phyloP scores from a whole-genome alignment of 331 rosid genomes.

The Acacia pycnantha region DNA sequence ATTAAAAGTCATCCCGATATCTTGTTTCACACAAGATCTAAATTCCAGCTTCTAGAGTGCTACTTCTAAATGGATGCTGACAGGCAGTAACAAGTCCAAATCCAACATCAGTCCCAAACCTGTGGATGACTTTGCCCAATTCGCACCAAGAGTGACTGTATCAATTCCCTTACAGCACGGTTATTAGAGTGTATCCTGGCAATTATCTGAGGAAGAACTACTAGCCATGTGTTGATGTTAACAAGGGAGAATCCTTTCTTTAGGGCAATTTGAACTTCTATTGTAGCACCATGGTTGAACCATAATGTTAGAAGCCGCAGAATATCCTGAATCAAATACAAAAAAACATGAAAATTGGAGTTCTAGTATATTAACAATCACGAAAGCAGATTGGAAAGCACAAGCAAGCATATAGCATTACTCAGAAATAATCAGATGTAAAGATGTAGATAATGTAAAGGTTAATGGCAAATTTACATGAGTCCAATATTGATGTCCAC shows the following conservation, averaged over 20 bases:
- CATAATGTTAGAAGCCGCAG: conserved; percentile 96
- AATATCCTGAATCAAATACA: conserved; percentile 68
- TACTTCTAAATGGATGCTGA: not conserved
- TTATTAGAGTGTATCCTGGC: conserved; percentile 97
- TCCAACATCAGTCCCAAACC: conserved; percentile 50
- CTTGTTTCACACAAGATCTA: not conserved
- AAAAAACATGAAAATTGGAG: not conserved
- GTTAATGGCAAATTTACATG: not conserved
- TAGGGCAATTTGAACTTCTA: conserved; percentile 88
- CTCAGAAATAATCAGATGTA: not conserved
- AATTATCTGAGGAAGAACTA: conserved; percentile 95
- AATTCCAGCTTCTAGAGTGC: not conserved
- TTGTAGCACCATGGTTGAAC: conserved; percentile 93
- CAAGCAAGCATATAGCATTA: conserved; percentile 1
- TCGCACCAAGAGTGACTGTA: conserved; percentile 91
- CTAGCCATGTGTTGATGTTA: conserved; percentile 97
- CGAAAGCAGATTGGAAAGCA: conserved; percentile 19
- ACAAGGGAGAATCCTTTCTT: conserved; percentile 82
- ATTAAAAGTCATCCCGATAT: not conserved
- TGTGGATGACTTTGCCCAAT: conserved; percentile 98
- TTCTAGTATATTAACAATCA: not conserved
- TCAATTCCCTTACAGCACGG: conserved; percentile 88
- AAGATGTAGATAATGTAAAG: not conserved
- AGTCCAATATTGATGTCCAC: not conserved
- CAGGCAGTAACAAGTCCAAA: conserved; percentile 1